Conservation (phyloP, 2,329 filamentous ascomycete species). For the Pezicula radicicola region DNA sequence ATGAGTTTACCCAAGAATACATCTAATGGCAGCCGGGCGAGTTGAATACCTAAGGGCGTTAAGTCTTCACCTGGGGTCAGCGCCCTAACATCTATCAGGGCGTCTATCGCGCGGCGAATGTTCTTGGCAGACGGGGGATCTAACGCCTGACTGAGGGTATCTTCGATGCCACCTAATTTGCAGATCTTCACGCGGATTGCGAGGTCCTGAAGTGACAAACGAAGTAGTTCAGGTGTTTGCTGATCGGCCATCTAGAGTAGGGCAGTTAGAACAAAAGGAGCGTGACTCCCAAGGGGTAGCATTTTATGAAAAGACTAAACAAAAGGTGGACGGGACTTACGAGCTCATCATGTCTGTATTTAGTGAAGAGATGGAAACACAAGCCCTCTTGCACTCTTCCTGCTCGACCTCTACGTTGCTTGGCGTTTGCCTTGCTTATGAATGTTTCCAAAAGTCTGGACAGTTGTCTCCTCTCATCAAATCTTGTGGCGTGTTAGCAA, state of each 20-base stretch:
- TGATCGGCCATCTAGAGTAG: slow-evolving; percentile 69
- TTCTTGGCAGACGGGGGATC: slow-evolving; percentile 91
- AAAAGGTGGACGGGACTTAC: slow-evolving; percentile 15
- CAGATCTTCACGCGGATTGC: slow-evolving; percentile 97
- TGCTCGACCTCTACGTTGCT: slow-evolving; percentile 88
- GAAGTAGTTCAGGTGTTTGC: slow-evolving; percentile 94
- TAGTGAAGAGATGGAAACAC: slow-evolving; percentile 95
- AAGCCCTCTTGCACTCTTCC: slow-evolving; percentile 93
- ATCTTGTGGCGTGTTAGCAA: slow-evolving; percentile 34
- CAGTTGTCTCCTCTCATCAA: slow-evolving; percentile 88
- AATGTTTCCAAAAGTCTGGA: slow-evolving; percentile 92
- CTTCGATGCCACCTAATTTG: slow-evolving; percentile 89
- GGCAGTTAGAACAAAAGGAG: not conserved
- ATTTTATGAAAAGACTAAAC: not conserved
- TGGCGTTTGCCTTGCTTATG: slow-evolving; percentile 92
- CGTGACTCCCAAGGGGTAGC: not conserved
- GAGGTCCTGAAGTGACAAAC: slow-evolving; percentile 88
- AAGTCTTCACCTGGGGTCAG: slow-evolving; percentile 78
- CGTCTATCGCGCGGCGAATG: slow-evolving; percentile 87
- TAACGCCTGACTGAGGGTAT: slow-evolving; percentile 81
- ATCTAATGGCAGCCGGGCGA: slow-evolving; percentile 86
- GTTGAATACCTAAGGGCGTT: slow-evolving; percentile 80
- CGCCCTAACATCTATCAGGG: slow-evolving; percentile 88
- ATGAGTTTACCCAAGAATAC: slow-evolving; percentile 95
- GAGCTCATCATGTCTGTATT: slow-evolving; percentile 76